These are phyloP conservation scores for Zea mays DNA, from an alignment of 176 grass and related monocot species.

Conservation along the genomic window DNA sequence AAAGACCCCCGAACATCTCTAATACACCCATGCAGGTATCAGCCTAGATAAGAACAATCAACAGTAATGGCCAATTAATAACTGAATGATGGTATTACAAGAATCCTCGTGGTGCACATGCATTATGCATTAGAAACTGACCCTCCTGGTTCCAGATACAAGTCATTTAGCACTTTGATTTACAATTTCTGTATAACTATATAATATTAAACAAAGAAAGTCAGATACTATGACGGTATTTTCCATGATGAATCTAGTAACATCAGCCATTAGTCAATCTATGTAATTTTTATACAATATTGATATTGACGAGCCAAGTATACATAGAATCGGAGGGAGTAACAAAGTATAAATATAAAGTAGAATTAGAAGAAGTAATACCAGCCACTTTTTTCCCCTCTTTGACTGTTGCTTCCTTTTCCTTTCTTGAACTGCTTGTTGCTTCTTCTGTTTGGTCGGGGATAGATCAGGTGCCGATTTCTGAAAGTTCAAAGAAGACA, in stretches of 20 bases:
- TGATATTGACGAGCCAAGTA: background rate
- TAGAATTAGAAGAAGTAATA: slow-evolving; percentile 44
- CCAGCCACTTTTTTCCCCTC: slow-evolving; percentile 48
- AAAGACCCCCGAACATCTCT: background rate
- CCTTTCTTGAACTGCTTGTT: slow-evolving; percentile 29
- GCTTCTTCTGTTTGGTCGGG: slow-evolving; percentile 26
- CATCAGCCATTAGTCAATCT: background rate
- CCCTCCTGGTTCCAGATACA: background rate
- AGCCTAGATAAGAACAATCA: slow-evolving; percentile 24
- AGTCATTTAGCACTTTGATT: background rate
- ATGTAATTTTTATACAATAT: background rate
- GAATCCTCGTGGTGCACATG: slow-evolving; percentile 24
- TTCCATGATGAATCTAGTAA: background rate
- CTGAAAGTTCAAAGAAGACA: slow-evolving; percentile 41
- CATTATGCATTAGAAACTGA: slow-evolving; percentile 16
- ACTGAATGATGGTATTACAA: slow-evolving; percentile 8
- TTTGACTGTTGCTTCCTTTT: slow-evolving; percentile 44
- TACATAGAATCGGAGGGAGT: background rate
- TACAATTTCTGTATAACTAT: background rate
- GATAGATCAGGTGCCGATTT: slow-evolving; percentile 29
- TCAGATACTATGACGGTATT: background rate
- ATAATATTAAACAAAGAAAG: background rate
- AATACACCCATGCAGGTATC: slow-evolving; percentile 20
- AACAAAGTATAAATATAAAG: slow-evolving; percentile 11
- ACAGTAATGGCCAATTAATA: slow-evolving; percentile 28